Conservation (phyloP, 768 basidiomycete species). For the Leccinum incarnatum region DNA sequence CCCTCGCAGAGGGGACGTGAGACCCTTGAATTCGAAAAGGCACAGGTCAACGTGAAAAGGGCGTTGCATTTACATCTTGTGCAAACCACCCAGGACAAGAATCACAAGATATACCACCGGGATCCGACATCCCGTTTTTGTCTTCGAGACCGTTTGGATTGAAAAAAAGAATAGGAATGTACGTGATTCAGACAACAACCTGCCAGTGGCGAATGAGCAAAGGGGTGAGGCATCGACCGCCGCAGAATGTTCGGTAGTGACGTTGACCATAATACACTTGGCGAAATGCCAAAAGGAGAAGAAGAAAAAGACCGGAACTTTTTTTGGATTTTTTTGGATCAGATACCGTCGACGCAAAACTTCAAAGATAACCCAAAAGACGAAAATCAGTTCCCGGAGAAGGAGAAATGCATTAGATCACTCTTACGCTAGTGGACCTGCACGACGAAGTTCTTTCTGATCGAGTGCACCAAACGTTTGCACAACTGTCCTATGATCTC, state of each 20-base stretch:
- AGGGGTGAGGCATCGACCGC: neutral
- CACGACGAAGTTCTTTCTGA: neutral
- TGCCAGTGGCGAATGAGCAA: neutral
- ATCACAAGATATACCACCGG: neutral
- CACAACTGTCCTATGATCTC: neutral
- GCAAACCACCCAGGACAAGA: neutral
- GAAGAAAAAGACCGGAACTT: neutral
- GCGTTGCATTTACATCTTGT: neutral
- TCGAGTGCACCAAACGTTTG: neutral
- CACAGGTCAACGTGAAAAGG: neutral
- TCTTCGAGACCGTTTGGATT: neutral
- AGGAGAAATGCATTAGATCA: neutral
- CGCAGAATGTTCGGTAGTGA: constrained; percentile 22
- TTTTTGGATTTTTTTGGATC: neutral
- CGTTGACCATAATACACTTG: constrained; percentile 19
- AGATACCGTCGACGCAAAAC: neutral
- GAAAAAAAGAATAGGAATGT: neutral
- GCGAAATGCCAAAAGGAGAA: constrained; percentile 6
- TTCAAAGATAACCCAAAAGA: neutral
- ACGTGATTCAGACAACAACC: constrained; percentile 1
- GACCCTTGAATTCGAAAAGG: neutral
- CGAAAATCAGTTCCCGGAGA: neutral
- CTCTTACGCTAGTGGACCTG: neutral
- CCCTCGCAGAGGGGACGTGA: too few relatives aligned
- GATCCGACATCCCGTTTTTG: neutral